phyloP scores from a whole-genome alignment of 2,329 filamentous ascomycete genomes.

The Fonsecaea multimorphosa region DNA sequence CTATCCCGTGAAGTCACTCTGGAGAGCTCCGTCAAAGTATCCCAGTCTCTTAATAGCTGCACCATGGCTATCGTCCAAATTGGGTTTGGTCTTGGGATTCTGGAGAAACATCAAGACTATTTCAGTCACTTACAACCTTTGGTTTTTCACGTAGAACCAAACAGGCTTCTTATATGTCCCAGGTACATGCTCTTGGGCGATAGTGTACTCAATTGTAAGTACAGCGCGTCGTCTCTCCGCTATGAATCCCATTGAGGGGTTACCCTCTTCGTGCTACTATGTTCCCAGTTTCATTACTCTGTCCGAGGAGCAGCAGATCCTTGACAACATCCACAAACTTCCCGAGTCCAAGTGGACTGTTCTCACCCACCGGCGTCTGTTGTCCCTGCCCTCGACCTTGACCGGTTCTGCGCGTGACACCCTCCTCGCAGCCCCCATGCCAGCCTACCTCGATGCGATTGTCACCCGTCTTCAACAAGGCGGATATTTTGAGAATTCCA shows the following conservation, averaged over 20 bases:
- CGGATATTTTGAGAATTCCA: slow-evolving; percentile 65
- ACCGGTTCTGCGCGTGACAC: slow-evolving; percentile 67
- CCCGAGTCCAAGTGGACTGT: slow-evolving; percentile 83
- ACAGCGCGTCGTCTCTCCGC: background rate
- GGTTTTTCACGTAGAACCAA: background rate
- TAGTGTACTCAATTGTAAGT: slow-evolving; percentile 2
- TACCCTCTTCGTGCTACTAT: slow-evolving; percentile 77
- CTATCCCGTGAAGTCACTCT: background rate
- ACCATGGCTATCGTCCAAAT: background rate
- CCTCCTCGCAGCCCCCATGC: slow-evolving; percentile 73
- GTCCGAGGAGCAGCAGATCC: slow-evolving; percentile 73
- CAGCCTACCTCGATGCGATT: slow-evolving; percentile 73
- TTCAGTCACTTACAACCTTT: background rate
- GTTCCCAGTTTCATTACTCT: slow-evolving; percentile 81
- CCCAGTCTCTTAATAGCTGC: too few relatives aligned
- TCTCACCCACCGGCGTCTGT: slow-evolving; percentile 85
- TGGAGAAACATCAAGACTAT: background rate
- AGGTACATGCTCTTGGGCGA: background rate
- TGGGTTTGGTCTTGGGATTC: background rate
- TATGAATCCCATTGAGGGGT: slow-evolving; percentile 58
- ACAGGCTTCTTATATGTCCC: background rate
- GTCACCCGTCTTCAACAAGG: slow-evolving; percentile 61
- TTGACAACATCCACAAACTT: slow-evolving; percentile 69
- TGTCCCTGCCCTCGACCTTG: slow-evolving; percentile 87
- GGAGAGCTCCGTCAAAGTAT: too few relatives aligned